phyloP scores from a whole-genome alignment of 2,329 filamentous ascomycete genomes.

The Pseudocercospora pini-densiflorae region DNA sequence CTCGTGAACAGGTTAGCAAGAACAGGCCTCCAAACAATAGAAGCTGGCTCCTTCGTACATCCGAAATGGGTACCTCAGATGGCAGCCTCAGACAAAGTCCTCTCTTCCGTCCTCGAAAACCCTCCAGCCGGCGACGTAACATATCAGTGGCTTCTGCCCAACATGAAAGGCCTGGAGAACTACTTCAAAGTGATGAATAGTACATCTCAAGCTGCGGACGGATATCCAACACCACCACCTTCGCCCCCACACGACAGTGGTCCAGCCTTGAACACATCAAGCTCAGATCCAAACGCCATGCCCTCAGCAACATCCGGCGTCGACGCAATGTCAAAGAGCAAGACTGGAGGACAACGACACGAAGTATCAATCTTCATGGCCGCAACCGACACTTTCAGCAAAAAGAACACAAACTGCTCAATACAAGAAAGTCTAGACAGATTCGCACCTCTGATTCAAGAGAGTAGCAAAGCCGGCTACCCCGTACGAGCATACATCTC shows the following conservation, averaged over 20 bases:
- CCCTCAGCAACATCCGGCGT: slow-evolving; percentile 42
- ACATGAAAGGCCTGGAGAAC: slow-evolving; percentile 71
- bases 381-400: slow-evolving; percentile 79
- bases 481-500: slow-evolving; percentile 80
- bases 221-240: slow-evolving; percentile 54
- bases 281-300: slow-evolving; percentile 48
- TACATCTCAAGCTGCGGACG: slow-evolving; percentile 28
- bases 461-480: slow-evolving; percentile 67
- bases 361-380: slow-evolving; percentile 82
- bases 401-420: slow-evolving; percentile 81
- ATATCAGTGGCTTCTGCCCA: slow-evolving; percentile 82
- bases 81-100: slow-evolving; percentile 76
- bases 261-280: slow-evolving; percentile 49
- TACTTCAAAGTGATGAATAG: slow-evolving; percentile 59
- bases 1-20: slow-evolving; percentile 70
- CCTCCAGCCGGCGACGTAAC: slow-evolving; percentile 64
- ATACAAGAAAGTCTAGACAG: slow-evolving; percentile 73
- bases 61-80: slow-evolving; percentile 89
- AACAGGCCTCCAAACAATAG: slow-evolving; percentile 74
- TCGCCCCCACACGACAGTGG: slow-evolving; percentile 42
- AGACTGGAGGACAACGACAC: slow-evolving; percentile 43
- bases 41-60: slow-evolving; percentile 81
- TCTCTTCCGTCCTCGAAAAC: slow-evolving; percentile 67
- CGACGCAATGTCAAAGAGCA: slow-evolving; percentile 64
- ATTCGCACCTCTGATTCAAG: slow-evolving; percentile 72